Base-by-base conservation (phyloP, 1,284 basidiomycete species). In the Grifola frondosa region DNA sequence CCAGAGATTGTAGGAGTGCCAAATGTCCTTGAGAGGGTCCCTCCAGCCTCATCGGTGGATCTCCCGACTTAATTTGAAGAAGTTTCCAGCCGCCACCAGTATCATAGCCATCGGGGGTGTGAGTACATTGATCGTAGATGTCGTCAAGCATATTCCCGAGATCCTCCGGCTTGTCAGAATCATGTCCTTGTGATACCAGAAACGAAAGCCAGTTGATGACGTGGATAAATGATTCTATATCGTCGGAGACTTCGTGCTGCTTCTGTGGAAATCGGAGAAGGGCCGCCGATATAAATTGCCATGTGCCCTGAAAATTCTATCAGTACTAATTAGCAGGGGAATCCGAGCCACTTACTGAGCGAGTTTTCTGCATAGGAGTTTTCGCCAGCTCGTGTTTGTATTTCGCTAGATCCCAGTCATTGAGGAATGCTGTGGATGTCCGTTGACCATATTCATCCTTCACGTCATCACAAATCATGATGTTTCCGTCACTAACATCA, bases 201-300 rank as follows among this genome's bases (percentile, higher is more conserved):
- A 49, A 24, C 4, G 25, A n/a, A 19, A 44, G 35, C 39, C 40
- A 46, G 7, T 41, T 26, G 11, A 43, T 35, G 11, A 38, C 30
- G 16, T 50, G 48, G 3, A 48, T 21, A 16, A 49, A 47, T 1
- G 48, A 46, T 28, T 50, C 51, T 4, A 50, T 25, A 17, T 53
- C 51, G 30, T 53, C 51, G 10, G 43, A 41, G 13, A 44, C 16
- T 15, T 35, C 26, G 30, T 46, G 37, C 1, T 44, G 42, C 19
- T 43, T 48, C 12, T 29, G 11, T 1, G 48, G 51, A 15, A 28
- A 42, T 12, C 10, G n/a, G 6, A 42, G 35, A 4, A 28, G 13
- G 13, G 37, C 6, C 0, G 45, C 48, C 2, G 51, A 53, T 5
- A 32, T 30, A 23, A 43, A 50, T 12, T 41, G 42, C 51, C 51